phyloP scores from a whole-genome alignment of 2,329 filamentous ascomycete genomes.

The Mycosphaerelloides madeirae region DNA sequence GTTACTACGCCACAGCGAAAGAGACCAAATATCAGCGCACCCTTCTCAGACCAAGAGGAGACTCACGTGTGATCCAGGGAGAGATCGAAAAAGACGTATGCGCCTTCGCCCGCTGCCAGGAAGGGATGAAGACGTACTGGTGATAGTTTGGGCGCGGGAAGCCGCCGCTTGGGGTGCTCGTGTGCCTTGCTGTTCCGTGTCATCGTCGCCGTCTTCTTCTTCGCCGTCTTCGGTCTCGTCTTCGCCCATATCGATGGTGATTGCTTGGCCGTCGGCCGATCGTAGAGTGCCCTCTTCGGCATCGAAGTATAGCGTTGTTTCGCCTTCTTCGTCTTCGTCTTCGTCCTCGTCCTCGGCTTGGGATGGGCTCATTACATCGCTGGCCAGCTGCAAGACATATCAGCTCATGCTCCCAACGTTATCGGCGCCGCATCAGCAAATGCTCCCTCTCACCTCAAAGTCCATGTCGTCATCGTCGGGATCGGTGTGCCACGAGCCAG shows the following conservation, averaged over 20 bases:
- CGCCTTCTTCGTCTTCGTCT: slow-evolving; percentile 39
- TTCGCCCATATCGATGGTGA: slow-evolving; percentile 22
- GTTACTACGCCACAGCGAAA: slow-evolving; percentile 33
- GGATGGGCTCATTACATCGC: slow-evolving; percentile 34
- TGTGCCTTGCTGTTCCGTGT: slow-evolving; percentile 28
- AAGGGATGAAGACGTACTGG: slow-evolving; percentile 29
- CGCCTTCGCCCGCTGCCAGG: too few relatives aligned
- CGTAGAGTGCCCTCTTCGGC: slow-evolving; percentile 36
- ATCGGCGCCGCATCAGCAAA: too few relatives aligned
- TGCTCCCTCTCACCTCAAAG: slow-evolving; percentile 35
- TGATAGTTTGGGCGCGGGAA: slow-evolving; percentile 22
- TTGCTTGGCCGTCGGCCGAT: slow-evolving; percentile 24
- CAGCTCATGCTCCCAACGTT: not conserved
- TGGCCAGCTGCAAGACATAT: slow-evolving; percentile 22
- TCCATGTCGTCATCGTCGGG: slow-evolving; percentile 50
- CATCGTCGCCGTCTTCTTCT: slow-evolving; percentile 21
- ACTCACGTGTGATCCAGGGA: too few relatives aligned
- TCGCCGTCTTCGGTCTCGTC: slow-evolving; percentile 31
- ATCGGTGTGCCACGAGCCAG: slow-evolving; percentile 21
- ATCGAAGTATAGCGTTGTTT: slow-evolving; percentile 35
- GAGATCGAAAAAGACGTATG: too few relatives aligned
- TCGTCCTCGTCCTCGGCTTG: slow-evolving; percentile 36
- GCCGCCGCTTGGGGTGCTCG: slow-evolving; percentile 23
- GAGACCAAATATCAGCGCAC: too few relatives aligned
- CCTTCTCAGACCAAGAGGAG: not conserved